Evolutionary conservation across 2,329 filamentous ascomycete genomes (phyloP), one percentile per base, ranked within the genome.

Genomic region (Coniochaeta prunicola): DNA sequence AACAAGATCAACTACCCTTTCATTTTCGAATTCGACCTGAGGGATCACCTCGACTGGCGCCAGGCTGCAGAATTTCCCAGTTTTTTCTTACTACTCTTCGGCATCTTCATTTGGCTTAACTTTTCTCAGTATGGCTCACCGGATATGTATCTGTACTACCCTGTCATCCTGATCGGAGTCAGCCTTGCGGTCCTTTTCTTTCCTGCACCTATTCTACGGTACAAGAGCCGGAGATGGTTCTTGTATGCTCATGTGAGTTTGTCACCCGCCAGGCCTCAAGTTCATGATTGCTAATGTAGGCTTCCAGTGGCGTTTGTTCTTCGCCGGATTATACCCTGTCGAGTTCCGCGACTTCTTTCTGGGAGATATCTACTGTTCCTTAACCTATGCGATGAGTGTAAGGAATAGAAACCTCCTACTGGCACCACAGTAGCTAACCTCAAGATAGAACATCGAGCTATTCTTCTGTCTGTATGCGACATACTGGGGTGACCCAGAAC

Each of bases 301-400:
- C n/a, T 13, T 12, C 9, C 63, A 94, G 88, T 96, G 90, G 83
- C 90, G 94, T 61, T 79, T 97, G 19, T 76, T 96, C 57, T 81
- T 93, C 55, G 91, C 93, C 15, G 92, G 92, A 4, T 71, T 96
- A 21, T 97, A 96, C 68, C 91, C 91, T 1, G 94, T 99, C 56
- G 93, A 97, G 70, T 99, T 97, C 71, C 85, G 92, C 59, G 94
- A 99, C 73, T 97, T 99, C 75, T 97, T 97, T 73, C 81, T 97
- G 0, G 94, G 94, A 57, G 94, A 99, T 70, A 97, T 97, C 80
- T 96, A 96, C 73, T 97, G 93, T 73, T 97, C 94, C 2, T 79
- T 96, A 59, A 96, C 92, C 6, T 99, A 99, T 72, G 83, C 88
- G 17, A 90, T 91, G 73, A 88, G 90, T 61, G 90, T 93, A 80